Evolutionary conservation across 2,329 filamentous ascomycete genomes (phyloP), one percentile per base, ranked within the genome.

Genomic region (Colletotrichum trifolii): DNA sequence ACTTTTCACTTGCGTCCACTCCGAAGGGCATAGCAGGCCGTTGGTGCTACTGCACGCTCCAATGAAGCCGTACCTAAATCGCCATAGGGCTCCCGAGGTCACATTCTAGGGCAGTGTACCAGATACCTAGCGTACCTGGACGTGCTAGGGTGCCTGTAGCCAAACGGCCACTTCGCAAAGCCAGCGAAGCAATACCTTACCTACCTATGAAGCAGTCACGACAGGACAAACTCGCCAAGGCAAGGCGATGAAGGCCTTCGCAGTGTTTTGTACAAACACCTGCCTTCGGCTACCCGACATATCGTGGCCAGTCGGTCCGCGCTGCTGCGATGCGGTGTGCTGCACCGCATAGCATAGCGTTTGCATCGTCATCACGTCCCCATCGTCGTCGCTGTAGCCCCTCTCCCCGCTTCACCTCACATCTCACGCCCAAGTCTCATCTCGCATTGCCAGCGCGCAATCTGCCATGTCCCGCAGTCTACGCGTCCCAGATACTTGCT

Each of bases 21-120:
- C 38, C 6, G 9, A 13, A 9, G 38, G 38, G 17, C 17, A 17
- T 25, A 25, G 25, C 25, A 25, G 25, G 25, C 25, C 25, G 58
- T 62, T 65, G 50, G 58, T 65, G 58, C 57, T 65, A 62, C 53
- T 46, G 17, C 57, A 55, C 55, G 62, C 52, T 42, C 50, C 11
- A 39, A 61, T 50, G 34, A 2, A 45, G 53, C 46, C 46, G 46
- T 38, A 46, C 13, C 34, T 47, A 53, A 49, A 63, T 40, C 34
- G 39, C 33, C 17, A 25, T 25, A 25, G 4, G 25, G 25, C 25
- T 25, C 25, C 25, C 25, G 25, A 25, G 25, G 25, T 25, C 25
- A 25, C 25, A 25, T 25, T 25, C 4, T 25, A 5, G 25, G 25
- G 3, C 25, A 25, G 25, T 25, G 25, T 25, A 25, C 25, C 25